A percentile compares a stretch with the other conserved stretches of the same genome.
Evolutionary conservation across 2,329 filamentous ascomycete species (phyloP).

Genomic region (Huntiella decipiens): DNA sequence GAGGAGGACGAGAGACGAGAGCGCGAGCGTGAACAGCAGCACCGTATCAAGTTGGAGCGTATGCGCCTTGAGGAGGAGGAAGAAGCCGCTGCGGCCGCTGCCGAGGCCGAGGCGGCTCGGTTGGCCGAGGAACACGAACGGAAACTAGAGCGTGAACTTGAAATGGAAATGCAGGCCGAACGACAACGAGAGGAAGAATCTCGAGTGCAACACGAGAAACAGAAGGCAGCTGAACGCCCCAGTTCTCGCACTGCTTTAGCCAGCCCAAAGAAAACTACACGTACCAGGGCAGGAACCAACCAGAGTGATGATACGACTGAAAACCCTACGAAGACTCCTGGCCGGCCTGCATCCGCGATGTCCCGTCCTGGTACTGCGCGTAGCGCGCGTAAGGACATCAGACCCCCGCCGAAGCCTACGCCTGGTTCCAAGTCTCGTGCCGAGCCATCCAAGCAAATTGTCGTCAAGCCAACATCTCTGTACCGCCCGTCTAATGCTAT

Average conservation of each 20-base stretch:
- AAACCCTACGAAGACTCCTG: conserved; percentile 26
- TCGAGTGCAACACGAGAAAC: conserved; percentile 3
- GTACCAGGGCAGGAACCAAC: conserved; percentile 30
- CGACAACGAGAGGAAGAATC: not conserved
- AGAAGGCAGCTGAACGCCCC: conserved; percentile 4
- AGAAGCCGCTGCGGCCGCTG: no score
- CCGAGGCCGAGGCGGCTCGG: not conserved
- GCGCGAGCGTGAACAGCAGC: not conserved
- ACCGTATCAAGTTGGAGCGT: no score
- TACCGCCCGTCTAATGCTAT: conserved; percentile 39
- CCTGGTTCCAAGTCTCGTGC: conserved; percentile 48
- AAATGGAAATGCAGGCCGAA: conserved; percentile 5
- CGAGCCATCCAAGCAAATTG: conserved; percentile 47
- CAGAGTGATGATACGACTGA: conserved; percentile 35
- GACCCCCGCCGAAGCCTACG: conserved; percentile 41
- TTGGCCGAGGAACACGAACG: conserved; percentile 3
- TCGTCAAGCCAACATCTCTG: conserved; percentile 48
- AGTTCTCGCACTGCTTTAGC: conserved; percentile 8
- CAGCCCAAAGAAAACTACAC: conserved; percentile 9
- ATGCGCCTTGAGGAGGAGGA: no score
- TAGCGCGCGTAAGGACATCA: conserved; percentile 25
- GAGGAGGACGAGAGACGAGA: not conserved
- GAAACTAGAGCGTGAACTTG: not conserved
- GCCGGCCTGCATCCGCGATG: conserved; percentile 2
- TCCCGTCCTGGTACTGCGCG: conserved; percentile 6